These are phyloP conservation scores for Annona squamosa DNA, from an alignment of 164 flowering plant genomes.

Conservation along the genomic window DNA sequence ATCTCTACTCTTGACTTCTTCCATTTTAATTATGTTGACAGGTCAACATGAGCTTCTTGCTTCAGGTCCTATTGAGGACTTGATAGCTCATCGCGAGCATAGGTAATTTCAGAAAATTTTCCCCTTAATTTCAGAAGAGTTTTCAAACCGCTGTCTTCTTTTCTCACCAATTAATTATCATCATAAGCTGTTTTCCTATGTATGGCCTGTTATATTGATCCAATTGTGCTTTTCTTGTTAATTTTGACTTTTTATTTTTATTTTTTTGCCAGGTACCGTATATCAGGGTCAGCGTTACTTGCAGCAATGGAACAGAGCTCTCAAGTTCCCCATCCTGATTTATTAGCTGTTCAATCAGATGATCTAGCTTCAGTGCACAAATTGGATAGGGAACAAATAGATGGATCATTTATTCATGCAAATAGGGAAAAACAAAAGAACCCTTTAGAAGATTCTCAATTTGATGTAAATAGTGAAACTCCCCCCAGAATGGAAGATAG, in stretches of 20 bases:
- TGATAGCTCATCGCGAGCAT: slow-evolving; percentile 98
- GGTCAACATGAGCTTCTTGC: slow-evolving; percentile 99
- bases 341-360: slow-evolving; percentile 36
- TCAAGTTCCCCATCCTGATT: slow-evolving; percentile 51
- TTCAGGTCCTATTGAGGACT: slow-evolving; percentile 98
- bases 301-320: slow-evolving; percentile 99
- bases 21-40: slow-evolving; percentile 18
- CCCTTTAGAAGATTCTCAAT: slow-evolving; percentile 33
- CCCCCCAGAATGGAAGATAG: slow-evolving; percentile 63
- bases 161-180: too few species aligned
- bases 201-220: too few species aligned
- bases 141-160: not conserved
- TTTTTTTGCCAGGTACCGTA: slow-evolving; percentile 69
- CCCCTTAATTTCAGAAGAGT: not conserved
- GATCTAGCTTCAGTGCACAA: slow-evolving; percentile 26
- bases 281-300: slow-evolving; percentile 94
- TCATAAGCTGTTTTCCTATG: too few species aligned
- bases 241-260: not conserved
- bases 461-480: slow-evolving; percentile 43
- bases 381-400: slow-evolving; percentile 51
- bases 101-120: slow-evolving; percentile 37
- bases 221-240: too few species aligned
- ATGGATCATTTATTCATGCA: slow-evolving; percentile 31
- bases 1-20: not conserved
- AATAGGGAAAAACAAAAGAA: slow-evolving; percentile 34